phyloP scores from a whole-genome alignment of 2,329 filamentous ascomycete species.

The Macrophomina phaseolina region DNA sequence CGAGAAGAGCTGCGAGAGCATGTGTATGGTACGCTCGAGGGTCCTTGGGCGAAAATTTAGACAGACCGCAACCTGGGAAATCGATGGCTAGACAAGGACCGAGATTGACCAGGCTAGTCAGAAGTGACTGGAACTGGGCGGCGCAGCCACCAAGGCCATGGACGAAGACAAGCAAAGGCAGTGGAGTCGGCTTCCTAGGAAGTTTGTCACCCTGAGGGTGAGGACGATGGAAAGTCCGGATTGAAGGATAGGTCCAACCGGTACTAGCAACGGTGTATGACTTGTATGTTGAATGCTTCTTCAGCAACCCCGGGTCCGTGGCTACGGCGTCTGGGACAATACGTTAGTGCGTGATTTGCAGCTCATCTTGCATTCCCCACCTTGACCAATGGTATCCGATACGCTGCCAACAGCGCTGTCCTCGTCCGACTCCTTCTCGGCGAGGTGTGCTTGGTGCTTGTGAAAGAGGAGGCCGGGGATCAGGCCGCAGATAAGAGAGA shows the following conservation, averaged over 20 bases:
- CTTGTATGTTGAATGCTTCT: slow-evolving; percentile 73
- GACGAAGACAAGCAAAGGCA: slow-evolving; percentile 88
- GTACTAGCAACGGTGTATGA: slow-evolving; percentile 72
- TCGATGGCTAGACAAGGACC: slow-evolving; percentile 88
- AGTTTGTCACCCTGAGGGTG: slow-evolving; percentile 85
- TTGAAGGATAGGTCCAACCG: slow-evolving; percentile 70
- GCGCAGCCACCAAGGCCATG: slow-evolving; percentile 93
- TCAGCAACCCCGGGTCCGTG: slow-evolving; percentile 80
- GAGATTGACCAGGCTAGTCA: slow-evolving; percentile 81
- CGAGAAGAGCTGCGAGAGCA: slow-evolving; percentile 76
- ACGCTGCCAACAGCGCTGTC: slow-evolving; percentile 29
- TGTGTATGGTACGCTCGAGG: slow-evolving; percentile 83
- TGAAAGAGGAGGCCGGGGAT: slow-evolving; percentile 43
- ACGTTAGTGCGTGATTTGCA: slow-evolving; percentile 15
- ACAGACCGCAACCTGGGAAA: slow-evolving; percentile 86
- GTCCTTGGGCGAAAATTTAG: slow-evolving; percentile 70
- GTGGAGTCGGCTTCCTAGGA: slow-evolving; percentile 70
- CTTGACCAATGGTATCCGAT: slow-evolving; percentile 23
- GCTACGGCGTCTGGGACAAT: slow-evolving; percentile 50
- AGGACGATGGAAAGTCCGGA: slow-evolving; percentile 82
- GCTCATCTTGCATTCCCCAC: slow-evolving; percentile 15
- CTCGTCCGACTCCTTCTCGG: slow-evolving; percentile 18
- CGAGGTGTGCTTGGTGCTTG: slow-evolving; percentile 34
- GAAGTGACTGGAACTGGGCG: slow-evolving; percentile 81
- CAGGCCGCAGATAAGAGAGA: slow-evolving; percentile 44